Evolutionary conservation across 352 stramenopile genomes (phyloP), one percentile per base, ranked within the genome.

Genomic region (Elongisporangium anandrum): DNA sequence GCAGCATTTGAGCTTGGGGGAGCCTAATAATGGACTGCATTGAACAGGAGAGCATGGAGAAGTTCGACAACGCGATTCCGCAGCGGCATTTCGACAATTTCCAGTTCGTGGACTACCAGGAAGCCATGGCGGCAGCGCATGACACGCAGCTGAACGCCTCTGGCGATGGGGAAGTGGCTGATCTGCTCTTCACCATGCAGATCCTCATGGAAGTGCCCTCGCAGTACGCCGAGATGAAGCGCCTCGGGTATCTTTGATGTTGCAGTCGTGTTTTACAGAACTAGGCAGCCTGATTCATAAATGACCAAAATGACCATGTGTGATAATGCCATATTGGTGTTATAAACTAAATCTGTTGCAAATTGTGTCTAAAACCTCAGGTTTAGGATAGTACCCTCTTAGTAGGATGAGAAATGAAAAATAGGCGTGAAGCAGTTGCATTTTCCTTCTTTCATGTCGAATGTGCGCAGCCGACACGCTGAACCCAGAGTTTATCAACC

Each of bases 1-100:
- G 22, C 12, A 29, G 45, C 52, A 19, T 68, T 79, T 15, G 68
- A 66, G 23, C 72, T 83, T 10, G 77, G 68, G 0, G 77, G 83
- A 34, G 77, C 72, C 8, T 75, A 72, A 13, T 85, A 75, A 75
- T 17, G 6, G 13, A 7, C 1, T 1, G 4, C 9, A 38, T 38
- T 4, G 7, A 45, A 45, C 12, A 45, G 34, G 85, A 92, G n/a
- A 88, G 74, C 58, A 90, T 94, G 80, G 59, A 79, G 21, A 68
- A 85, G 56, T 88, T 92, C 59, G 85, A 94, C 57, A 75, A 94
- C 59, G 60, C 79, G 38, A 60, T 94, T 17, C 78, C 82, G 7
- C 26, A 73, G 29, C 79, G 80, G 2, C 69, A 79, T 41, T 92
- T 91, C 55, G 82, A 92, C 73, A 94, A 94, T 59, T 92, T 92